Evolutionary conservation across 1,284 basidiomycete genomes (phyloP), one percentile per base, ranked within the genome.

Genomic region (Erythrobasidium hasegawianum): DNA sequence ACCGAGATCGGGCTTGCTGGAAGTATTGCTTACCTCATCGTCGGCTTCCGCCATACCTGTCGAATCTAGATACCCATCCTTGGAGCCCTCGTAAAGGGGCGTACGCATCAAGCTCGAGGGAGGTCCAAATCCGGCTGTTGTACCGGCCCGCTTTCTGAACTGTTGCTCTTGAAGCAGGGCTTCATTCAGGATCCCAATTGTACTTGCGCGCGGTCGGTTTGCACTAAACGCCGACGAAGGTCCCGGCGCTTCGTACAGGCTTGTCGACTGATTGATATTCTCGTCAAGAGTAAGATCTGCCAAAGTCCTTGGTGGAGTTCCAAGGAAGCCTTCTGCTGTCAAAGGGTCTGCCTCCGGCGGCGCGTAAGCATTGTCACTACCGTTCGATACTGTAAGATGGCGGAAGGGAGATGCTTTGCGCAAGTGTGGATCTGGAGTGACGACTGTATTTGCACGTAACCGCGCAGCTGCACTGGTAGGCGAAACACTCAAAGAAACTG

Each of bases 111-210:
- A 29, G 14, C 47, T 43, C 8, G 67, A 55, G 2, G 56, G 47
- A 33, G 68, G 59, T 16, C 61, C 53, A 20, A 70, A 56, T 0
- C 72, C 72, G 9, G 53, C 56, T 3, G 72, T 67, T n/a, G 72
- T 75, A 2, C 73, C 72, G 1, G 72, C 72, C 57, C 73, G 47
- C 7, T 69, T 45, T 5, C 72, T 59, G 29, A 74, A 57, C 83
- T 83, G 38, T 26, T 53, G 43, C n/a, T 29, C 38, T 13, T 49
- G 39, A 26, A 41, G 40, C 43, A 24, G 16, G 16, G 54, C 57
- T 50, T 65, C 89, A 74, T 94, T 91, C n/a, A 94, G 83, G 61
- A 85, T 88, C 33, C 90, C 90, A 41, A 96, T 89, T 16, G 92
- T 95, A 57, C 91, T 93, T 22, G 93, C 90, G 61, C 93, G 86